Percentiles rank a stretch among this genome's conserved stretches.
phyloP scores from a whole-genome alignment of 2,329 filamentous ascomycete species.

The Clonostachys rhizophaga region DNA sequence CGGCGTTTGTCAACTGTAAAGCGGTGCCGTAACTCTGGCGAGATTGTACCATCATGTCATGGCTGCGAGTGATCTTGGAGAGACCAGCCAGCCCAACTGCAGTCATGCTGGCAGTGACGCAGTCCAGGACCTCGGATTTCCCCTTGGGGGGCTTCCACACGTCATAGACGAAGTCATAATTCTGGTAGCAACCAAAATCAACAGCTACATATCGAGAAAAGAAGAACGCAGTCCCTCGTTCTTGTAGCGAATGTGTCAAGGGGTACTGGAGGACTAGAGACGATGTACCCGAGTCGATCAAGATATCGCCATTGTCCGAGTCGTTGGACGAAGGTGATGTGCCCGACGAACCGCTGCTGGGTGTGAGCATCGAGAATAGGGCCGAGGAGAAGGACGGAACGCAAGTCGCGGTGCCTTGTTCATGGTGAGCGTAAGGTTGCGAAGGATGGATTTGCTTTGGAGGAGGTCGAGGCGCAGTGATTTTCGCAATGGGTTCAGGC shows the following conservation, averaged over 20 bases:
- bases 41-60: slow-evolving; percentile 38
- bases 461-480: neutral
- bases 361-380: slow-evolving; percentile 14
- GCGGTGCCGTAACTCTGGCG: slow-evolving; percentile 46
- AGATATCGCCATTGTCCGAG: slow-evolving; percentile 1
- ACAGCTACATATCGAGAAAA: slow-evolving; percentile 45
- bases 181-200: slow-evolving; percentile 39
- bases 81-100: slow-evolving; percentile 50
- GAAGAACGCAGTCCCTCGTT: slow-evolving; percentile 42
- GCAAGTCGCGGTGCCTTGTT: neutral
- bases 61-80: slow-evolving; percentile 36
- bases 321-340: slow-evolving; percentile 7
- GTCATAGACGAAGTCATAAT: slow-evolving; percentile 48
- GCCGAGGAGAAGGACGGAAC: slow-evolving; percentile 5
- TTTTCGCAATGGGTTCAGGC: neutral
- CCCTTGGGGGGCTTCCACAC: slow-evolving; percentile 38
- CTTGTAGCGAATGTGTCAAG: slow-evolving; percentile 24
- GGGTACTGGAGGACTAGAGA: slow-evolving; percentile 4
- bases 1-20: slow-evolving; percentile 42
- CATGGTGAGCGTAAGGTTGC: neutral
- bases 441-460: neutral
- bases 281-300: neutral
- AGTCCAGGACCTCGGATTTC: slow-evolving; percentile 19
- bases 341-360: slow-evolving; percentile 12
- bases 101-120: slow-evolving; percentile 45